phyloP scores from a whole-genome alignment of 1,284 basidiomycete species.

The Tetrapyrgos nigripes region DNA sequence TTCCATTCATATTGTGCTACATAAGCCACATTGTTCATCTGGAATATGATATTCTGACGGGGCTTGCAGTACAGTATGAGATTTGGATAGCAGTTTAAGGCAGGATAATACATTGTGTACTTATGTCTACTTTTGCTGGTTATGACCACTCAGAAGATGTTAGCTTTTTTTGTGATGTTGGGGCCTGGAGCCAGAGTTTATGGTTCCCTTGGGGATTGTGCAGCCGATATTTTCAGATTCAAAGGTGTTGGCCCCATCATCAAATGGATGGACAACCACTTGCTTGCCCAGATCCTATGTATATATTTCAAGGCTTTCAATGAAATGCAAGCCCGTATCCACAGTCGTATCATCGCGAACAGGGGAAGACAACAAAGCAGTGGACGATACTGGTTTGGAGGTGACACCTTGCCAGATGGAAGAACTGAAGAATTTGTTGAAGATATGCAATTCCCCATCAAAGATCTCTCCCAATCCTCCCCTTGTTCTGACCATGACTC shows the following conservation, averaged over 20 bases:
- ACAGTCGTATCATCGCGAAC: conserved; percentile 10
- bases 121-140: too few species aligned
- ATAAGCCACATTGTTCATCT: too few species aligned
- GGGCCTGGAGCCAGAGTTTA: conserved; percentile 39
- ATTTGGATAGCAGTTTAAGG: too few species aligned
- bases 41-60: too few species aligned
- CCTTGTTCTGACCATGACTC: conserved; percentile 10
- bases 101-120: too few species aligned
- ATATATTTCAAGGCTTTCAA: conserved; percentile 31
- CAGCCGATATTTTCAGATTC: conserved; percentile 30
- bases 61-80: too few species aligned
- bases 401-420: conserved; percentile 23
- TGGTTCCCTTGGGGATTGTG: conserved; percentile 35
- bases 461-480: conserved; percentile 24
- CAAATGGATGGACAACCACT: conserved; percentile 49
- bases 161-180: conserved; percentile 26
- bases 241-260: conserved; percentile 38
- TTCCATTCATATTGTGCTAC: too few species aligned
- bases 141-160: too few species aligned
- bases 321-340: not conserved
- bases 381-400: conserved; percentile 38
- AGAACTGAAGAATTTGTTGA: conserved; percentile 37
- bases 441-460: conserved; percentile 24
- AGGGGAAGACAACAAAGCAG: conserved; percentile 29
- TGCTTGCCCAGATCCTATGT: conserved; percentile 38